Conservation (phyloP, 2,329 filamentous ascomycete genomes). For the Cladosporium austrohemisphaericum region DNA sequence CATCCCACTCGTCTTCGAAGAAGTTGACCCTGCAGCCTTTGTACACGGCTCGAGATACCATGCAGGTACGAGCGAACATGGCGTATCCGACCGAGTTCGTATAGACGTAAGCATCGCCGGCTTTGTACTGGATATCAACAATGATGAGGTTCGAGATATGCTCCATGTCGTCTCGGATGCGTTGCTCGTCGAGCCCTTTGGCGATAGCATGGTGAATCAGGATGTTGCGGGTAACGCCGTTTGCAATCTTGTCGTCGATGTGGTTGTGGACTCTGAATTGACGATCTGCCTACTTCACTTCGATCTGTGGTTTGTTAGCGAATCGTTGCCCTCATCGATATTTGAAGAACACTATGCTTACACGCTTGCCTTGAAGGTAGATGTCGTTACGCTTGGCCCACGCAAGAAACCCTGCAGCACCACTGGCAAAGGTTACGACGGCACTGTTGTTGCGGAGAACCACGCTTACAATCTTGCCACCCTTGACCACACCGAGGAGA, state of each 20-base stretch:
- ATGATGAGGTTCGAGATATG: slow-evolving; percentile 79
- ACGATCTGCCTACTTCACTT: slow-evolving; percentile 65
- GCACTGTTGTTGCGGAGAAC: slow-evolving; percentile 62
- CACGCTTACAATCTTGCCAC: slow-evolving; percentile 67
- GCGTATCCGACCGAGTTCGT: slow-evolving; percentile 76
- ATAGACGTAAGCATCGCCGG: slow-evolving; percentile 62
- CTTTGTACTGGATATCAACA: slow-evolving; percentile 59
- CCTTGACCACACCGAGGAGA: slow-evolving; percentile 61
- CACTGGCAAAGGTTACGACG: slow-evolving; percentile 66
- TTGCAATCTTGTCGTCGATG: slow-evolving; percentile 60
- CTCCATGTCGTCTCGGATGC: slow-evolving; percentile 69
- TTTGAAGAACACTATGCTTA: slow-evolving; percentile 37
- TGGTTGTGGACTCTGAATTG: slow-evolving; percentile 65
- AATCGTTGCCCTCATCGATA: slow-evolving; percentile 4
- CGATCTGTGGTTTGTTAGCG: slow-evolving; percentile 50
- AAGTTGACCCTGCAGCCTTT: slow-evolving; percentile 68
- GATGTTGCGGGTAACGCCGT: slow-evolving; percentile 70
- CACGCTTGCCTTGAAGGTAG: slow-evolving; percentile 65
- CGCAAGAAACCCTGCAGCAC: slow-evolving; percentile 60
- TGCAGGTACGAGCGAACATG: slow-evolving; percentile 71
- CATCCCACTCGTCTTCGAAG: slow-evolving; percentile 68
- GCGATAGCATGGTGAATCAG: slow-evolving; percentile 56
- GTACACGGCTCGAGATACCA: slow-evolving; percentile 66
- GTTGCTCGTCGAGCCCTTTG: slow-evolving; percentile 56
- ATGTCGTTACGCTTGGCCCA: slow-evolving; percentile 63